Conservation (phyloP, 1,284 basidiomycete species). For the Meira nashicola region DNA sequence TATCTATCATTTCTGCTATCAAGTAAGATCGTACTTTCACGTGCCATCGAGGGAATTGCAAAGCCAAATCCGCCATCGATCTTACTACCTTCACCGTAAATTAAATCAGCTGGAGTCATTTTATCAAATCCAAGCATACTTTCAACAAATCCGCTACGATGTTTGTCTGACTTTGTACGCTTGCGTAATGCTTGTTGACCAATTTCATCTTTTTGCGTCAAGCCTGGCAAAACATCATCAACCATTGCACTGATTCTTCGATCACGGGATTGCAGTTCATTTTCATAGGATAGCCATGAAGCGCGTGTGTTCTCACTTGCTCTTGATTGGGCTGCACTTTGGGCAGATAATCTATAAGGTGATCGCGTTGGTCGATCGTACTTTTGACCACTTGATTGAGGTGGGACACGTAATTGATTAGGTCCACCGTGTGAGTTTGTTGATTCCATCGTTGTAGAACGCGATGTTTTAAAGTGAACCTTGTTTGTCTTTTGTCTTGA, state of each 20-base stretch:
- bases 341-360: background rate
- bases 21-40: constrained; percentile 2
- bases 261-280: background rate
- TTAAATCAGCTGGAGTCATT: constrained; percentile 1
- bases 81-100: constrained; percentile 3
- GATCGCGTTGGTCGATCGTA: background rate
- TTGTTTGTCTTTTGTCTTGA: background rate
- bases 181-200: background rate
- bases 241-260: constrained; percentile 6
- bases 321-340: too few species aligned
- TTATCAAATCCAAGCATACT: constrained; percentile 5
- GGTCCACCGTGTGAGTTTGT: background rate
- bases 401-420: background rate
- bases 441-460: background rate
- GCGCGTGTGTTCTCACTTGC: background rate
- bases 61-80: constrained; percentile 6
- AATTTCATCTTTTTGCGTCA: background rate
- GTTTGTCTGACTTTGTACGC: background rate
- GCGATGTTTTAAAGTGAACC: background rate
- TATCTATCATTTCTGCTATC: background rate
- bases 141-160: background rate
- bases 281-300: background rate
- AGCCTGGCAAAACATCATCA: background rate
- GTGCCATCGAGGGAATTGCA: background rate
- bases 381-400: background rate